Percentiles rank a stretch among this genome's conserved stretches.
These are phyloP conservation scores for Elongisporangium undulatum DNA, from an alignment of 352 stramenopile species.

Conservation along the genomic window DNA sequence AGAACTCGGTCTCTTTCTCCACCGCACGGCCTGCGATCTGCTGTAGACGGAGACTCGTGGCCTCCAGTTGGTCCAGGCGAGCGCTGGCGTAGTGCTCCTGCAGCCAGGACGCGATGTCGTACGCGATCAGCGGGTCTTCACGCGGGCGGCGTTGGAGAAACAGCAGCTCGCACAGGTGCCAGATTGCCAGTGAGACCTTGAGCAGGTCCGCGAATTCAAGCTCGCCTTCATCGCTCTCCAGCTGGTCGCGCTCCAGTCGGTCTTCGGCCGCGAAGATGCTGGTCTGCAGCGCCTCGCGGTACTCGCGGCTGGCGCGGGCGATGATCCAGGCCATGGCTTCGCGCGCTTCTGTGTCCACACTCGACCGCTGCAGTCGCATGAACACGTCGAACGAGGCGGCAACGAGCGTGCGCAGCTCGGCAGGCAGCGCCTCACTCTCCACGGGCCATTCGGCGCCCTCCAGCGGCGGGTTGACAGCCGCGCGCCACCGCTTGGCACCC, in stretches of 20 bases:
- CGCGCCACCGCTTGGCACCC: slow-evolving; percentile 36
- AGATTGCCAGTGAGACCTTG: slow-evolving; percentile 76
- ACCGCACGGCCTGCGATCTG: slow-evolving; percentile 3
- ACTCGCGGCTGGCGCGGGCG: slow-evolving; percentile 56
- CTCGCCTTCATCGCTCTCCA: slow-evolving; percentile 10
- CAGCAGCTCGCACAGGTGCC: slow-evolving; percentile 75
- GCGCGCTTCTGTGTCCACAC: slow-evolving; percentile 10
- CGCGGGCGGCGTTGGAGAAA: slow-evolving; percentile 52
- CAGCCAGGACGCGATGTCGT: slow-evolving; percentile 69
- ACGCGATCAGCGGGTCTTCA: slow-evolving; percentile 54
- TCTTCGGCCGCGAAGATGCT: slow-evolving; percentile 67
- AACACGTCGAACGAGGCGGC: slow-evolving; percentile 63
- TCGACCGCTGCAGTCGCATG: slow-evolving; percentile 17
- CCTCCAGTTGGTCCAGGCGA: slow-evolving; percentile 49
- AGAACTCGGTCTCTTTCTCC: slow-evolving; percentile 55
- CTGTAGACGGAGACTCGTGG: slow-evolving; percentile 31
- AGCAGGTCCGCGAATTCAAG: slow-evolving; percentile 56
- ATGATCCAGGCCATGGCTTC: slow-evolving; percentile 17
- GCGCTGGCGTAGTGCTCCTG: slow-evolving; percentile 68
- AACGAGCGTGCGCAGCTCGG: slow-evolving; percentile 51
- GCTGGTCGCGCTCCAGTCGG: slow-evolving; percentile 14
- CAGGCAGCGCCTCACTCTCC: slow-evolving; percentile 33
- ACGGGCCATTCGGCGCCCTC: not conserved
- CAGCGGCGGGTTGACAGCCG: slow-evolving; percentile 1
- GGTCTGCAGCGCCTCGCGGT: slow-evolving; percentile 63